Percentiles rank a stretch among this genome's conserved stretches.
phyloP scores from a whole-genome alignment of 2,329 filamentous ascomycete species.

The Venturia aucupariae region DNA sequence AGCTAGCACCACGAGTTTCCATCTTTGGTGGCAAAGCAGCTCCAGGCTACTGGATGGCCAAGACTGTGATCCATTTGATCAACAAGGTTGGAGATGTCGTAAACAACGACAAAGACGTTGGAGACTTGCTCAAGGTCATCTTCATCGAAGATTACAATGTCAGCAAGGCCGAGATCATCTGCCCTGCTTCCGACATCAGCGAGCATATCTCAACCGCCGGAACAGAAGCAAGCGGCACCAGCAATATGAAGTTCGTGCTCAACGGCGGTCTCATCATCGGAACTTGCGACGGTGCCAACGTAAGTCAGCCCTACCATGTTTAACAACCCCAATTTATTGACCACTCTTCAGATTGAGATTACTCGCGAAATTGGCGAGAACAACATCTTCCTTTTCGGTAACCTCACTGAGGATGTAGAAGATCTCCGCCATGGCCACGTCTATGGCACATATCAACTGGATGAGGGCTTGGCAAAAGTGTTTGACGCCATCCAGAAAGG shows the following conservation, averaged over 20 bases:
- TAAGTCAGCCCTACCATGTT: constrained; percentile 39
- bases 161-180: constrained; percentile 96
- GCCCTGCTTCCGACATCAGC: constrained; percentile 87
- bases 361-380: constrained; percentile 92
- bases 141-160: constrained; percentile 99
- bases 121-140: constrained; percentile 90
- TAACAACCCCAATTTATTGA: neutral
- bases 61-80: constrained; percentile 95
- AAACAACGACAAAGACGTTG: constrained; percentile 86
- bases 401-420: constrained; percentile 90
- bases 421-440: constrained; percentile 85
- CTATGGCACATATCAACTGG: constrained; percentile 70
- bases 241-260: constrained; percentile 99
- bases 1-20: constrained; percentile 76
- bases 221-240: constrained; percentile 79
- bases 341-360: constrained; percentile 66
- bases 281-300: constrained; percentile 94
- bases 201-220: constrained; percentile 98
- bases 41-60: constrained; percentile 99
- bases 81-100: constrained; percentile 85
- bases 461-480: constrained; percentile 67
- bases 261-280: constrained; percentile 97
- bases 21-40: constrained; percentile 98
- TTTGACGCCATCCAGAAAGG: constrained; percentile 74
- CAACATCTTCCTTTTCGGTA: constrained; percentile 98